These are phyloP conservation scores for Ustilago xerochloae DNA, from an alignment of 1,284 basidiomycete genomes.

Conservation along the genomic window DNA sequence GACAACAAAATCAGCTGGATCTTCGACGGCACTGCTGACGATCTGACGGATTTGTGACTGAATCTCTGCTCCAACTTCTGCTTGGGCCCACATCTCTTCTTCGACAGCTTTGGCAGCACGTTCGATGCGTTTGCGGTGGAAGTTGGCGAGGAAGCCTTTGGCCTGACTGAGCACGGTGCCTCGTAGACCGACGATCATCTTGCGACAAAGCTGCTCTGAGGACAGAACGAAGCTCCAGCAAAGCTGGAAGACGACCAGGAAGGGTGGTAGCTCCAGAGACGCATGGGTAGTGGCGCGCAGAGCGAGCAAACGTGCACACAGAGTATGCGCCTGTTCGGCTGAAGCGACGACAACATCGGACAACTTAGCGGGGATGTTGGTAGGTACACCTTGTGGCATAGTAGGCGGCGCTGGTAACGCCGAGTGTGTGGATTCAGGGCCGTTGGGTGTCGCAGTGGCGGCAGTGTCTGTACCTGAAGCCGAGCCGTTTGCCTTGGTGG, in stretches of 20 bases:
- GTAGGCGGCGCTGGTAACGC: conserved; percentile 13
- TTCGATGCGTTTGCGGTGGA: conserved; percentile 85
- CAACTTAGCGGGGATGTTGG: conserved; percentile 71
- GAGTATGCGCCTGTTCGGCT: conserved; percentile 84
- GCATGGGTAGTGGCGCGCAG: conserved; percentile 77
- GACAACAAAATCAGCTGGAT: conserved; percentile 75
- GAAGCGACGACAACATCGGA: conserved; percentile 81
- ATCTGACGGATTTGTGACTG: conserved; percentile 81
- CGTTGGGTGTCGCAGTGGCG: not conserved
- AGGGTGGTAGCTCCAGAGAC: conserved; percentile 77
- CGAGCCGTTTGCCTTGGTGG: not conserved
- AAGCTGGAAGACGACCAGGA: conserved; percentile 83
- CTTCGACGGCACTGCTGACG: conserved; percentile 82
- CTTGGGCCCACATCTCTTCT: conserved; percentile 86
- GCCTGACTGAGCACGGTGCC: conserved; percentile 73
- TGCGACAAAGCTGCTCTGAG: conserved; percentile 83
- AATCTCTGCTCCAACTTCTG: conserved; percentile 77
- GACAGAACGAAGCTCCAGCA: conserved; percentile 89
- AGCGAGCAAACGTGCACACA: conserved; percentile 81
- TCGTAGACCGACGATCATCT: conserved; percentile 91
- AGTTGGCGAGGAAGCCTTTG: conserved; percentile 84
- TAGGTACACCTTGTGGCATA: conserved; percentile 58
- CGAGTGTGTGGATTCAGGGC: not conserved
- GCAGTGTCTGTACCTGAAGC: not conserved
- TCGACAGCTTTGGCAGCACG: conserved; percentile 89